Evolutionary conservation across 192 early-diverging fungal species (phyloP).

Genomic region (Backusella luteola): DNA sequence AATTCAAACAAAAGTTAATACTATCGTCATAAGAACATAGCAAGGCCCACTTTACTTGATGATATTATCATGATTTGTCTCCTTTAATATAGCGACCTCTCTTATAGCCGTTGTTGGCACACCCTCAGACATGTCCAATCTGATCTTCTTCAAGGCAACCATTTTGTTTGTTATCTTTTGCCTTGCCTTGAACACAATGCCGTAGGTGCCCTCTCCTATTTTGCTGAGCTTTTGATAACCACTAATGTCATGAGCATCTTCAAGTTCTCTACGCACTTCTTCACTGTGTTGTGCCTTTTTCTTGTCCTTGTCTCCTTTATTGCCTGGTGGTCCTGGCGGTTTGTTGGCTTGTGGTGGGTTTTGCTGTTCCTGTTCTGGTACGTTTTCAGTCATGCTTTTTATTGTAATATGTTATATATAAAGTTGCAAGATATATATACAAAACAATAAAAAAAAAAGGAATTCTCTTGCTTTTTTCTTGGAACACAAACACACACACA

Average conservation of each 20-base stretch:
- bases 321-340: not conserved
- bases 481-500: not conserved
- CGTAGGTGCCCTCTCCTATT: constrained; percentile 85
- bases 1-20: not conserved
- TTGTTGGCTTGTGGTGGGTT: not conserved
- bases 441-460: not conserved
- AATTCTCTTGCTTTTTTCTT: too few species aligned
- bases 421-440: too few species aligned
- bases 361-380: not conserved
- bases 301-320: not conserved
- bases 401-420: not conserved
- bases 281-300: not conserved
- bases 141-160: constrained; percentile 81
- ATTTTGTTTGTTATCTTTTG: constrained; percentile 48
- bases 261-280: constrained; percentile 2
- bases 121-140: constrained; percentile 63
- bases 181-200: constrained; percentile 77
- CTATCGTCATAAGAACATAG: not conserved
- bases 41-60: constrained; percentile 40
- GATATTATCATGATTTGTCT: constrained; percentile 70
- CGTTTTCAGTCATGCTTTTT: not conserved
- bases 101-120: constrained; percentile 72
- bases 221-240: constrained; percentile 74
- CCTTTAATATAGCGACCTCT: constrained; percentile 78
- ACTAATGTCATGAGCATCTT: constrained; percentile 28